Evolutionary conservation across 352 stramenopile genomes (phyloP).

Genomic region (Pythium phragmiticola): DNA sequence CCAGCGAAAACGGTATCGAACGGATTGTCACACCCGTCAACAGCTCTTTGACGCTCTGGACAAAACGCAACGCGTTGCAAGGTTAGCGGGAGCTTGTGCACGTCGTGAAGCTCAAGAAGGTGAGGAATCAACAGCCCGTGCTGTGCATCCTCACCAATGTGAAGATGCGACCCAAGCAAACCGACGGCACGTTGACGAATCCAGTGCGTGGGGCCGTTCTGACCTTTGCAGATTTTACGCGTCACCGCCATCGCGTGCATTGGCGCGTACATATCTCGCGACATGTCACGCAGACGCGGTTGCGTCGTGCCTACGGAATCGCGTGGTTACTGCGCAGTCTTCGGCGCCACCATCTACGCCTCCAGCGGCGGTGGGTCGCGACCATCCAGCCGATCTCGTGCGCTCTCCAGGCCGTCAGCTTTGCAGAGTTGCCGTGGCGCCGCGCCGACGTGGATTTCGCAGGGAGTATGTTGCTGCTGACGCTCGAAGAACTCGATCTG

Average conservation of each 20-base stretch:
- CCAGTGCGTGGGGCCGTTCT: background rate
- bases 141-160: slow-evolving; percentile 7
- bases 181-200: background rate
- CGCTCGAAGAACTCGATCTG: slow-evolving; percentile 34
- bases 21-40: background rate
- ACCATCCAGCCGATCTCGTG: slow-evolving; percentile 29
- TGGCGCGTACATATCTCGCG: slow-evolving; percentile 14
- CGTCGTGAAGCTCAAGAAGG: background rate
- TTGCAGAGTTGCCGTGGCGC: slow-evolving; percentile 27
- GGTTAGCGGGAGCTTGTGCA: background rate
- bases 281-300: background rate
- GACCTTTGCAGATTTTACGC: slow-evolving; percentile 7
- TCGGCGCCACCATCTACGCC: slow-evolving; percentile 25
- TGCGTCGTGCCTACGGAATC: slow-evolving; percentile 16
- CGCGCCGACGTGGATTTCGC: slow-evolving; percentile 12
- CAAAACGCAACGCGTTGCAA: background rate
- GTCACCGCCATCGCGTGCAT: slow-evolving; percentile 8
- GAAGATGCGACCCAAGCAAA: background rate
- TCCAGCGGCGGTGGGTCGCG: slow-evolving; percentile 41
- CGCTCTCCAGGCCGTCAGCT: slow-evolving; percentile 27
- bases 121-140: slow-evolving; percentile 2
- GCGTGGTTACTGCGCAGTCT: slow-evolving; percentile 30
- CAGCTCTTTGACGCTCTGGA: background rate
- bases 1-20: background rate
- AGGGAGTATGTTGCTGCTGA: slow-evolving; percentile 32